A percentile compares a stretch with the other conserved stretches of the same genome.
These are phyloP conservation scores for Spiromyces aspiralis DNA, from an alignment of 371 early-diverging fungal species.

Conservation along the genomic window DNA sequence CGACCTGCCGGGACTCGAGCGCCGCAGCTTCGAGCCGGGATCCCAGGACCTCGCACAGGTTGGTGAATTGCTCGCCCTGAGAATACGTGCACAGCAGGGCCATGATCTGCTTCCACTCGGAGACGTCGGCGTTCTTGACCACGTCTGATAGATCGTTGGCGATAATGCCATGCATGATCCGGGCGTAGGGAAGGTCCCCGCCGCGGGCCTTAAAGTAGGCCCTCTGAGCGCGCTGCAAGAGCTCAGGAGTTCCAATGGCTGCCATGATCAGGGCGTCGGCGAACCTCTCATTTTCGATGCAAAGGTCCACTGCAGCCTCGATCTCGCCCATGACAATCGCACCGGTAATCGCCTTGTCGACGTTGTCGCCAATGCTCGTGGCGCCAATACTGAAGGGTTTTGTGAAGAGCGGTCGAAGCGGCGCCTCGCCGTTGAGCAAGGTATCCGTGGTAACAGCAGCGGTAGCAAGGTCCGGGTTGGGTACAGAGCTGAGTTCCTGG, in stretches of 20 bases:
- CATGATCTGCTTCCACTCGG: slow-evolving; percentile 83
- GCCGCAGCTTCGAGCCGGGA: slow-evolving; percentile 40
- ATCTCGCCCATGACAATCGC: slow-evolving; percentile 80
- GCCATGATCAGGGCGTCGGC: slow-evolving; percentile 89
- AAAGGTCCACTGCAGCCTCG: slow-evolving; percentile 71
- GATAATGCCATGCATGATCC: slow-evolving; percentile 65
- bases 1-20: slow-evolving; percentile 12
- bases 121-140: slow-evolving; percentile 54
- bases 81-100: slow-evolving; percentile 87
- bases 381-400: slow-evolving; percentile 14
- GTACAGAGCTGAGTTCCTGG: slow-evolving; percentile 2
- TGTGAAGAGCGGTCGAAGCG: slow-evolving; percentile 11
- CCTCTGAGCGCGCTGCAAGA: slow-evolving; percentile 59
- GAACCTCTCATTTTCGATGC: slow-evolving; percentile 58
- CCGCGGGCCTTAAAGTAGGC: slow-evolving; percentile 65
- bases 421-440: background rate
- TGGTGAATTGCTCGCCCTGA: slow-evolving; percentile 50
- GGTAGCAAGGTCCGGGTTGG: background rate
- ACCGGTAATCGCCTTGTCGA: slow-evolving; percentile 61
- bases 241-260: slow-evolving; percentile 68
- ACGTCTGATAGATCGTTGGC: slow-evolving; percentile 66
- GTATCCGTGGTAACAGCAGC: background rate
- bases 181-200: slow-evolving; percentile 50
- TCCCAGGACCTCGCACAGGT: slow-evolving; percentile 52
- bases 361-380: slow-evolving; percentile 14